Conservation (phyloP, 352 stramenopile genomes). For the Plasmopara muralis region DNA sequence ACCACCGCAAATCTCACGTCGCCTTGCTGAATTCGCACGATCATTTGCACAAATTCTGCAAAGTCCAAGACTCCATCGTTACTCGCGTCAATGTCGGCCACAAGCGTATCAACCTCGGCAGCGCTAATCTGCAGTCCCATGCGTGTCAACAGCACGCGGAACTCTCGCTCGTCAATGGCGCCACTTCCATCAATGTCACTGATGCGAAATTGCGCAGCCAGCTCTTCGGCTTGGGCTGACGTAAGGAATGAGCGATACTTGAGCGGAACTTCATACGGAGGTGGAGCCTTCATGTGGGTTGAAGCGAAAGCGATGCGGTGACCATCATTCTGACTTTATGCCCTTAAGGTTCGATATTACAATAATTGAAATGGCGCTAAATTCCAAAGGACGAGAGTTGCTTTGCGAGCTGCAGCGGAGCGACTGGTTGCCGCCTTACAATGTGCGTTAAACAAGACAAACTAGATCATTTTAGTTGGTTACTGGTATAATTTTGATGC, state of each 20-base stretch:
- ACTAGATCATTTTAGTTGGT: too few relatives aligned
- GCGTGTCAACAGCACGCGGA: constrained; percentile 44
- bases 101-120: constrained; percentile 38
- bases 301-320: constrained; percentile 7
- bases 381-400: constrained; percentile 75
- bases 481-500: constrained; percentile 3
- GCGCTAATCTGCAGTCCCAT: constrained; percentile 44
- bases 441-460: constrained; percentile 37
- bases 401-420: constrained; percentile 87
- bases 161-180: constrained; percentile 58
- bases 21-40: constrained; percentile 48
- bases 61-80: constrained; percentile 62
- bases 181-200: constrained; percentile 50
- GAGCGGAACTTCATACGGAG: constrained; percentile 28
- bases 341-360: constrained; percentile 1
- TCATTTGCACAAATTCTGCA: constrained; percentile 45
- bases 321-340: constrained; percentile 9
- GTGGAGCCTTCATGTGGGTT: background rate
- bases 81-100: constrained; percentile 49
- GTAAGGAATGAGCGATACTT: constrained; percentile 42
- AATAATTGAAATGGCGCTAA: constrained; percentile 45
- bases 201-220: constrained; percentile 52
- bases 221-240: constrained; percentile 43
- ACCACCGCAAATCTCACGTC: constrained; percentile 43
- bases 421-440: constrained; percentile 89